phyloP scores from a whole-genome alignment of 352 stramenopile species.

The Phytophthora pini region DNA sequence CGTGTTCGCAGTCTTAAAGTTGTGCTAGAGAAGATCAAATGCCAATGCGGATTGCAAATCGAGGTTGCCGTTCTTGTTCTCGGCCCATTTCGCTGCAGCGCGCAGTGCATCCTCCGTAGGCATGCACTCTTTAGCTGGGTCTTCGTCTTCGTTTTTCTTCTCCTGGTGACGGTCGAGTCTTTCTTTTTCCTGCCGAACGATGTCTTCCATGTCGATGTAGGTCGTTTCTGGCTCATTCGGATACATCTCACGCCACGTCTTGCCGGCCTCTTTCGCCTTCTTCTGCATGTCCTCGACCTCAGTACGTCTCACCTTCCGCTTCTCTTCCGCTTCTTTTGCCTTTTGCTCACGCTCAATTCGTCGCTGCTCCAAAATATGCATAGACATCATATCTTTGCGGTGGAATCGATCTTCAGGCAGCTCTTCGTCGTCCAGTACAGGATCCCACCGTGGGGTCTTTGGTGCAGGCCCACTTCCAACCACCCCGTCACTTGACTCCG shows the following conservation, averaged over 20 bases:
- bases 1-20: constrained; percentile 7
- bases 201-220: constrained; percentile 79
- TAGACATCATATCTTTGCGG: constrained; percentile 86
- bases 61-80: constrained; percentile 42
- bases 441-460: constrained; percentile 51
- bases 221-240: constrained; percentile 77
- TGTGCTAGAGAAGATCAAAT: constrained; percentile 66
- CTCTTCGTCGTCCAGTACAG: constrained; percentile 77
- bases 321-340: constrained; percentile 57
- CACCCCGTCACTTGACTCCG: constrained; percentile 2
- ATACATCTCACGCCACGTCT: constrained; percentile 85
- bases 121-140: constrained; percentile 28
- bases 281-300: constrained; percentile 65
- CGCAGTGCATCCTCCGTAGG: constrained; percentile 52
- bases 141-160: constrained; percentile 25
- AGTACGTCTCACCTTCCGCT: constrained; percentile 47
- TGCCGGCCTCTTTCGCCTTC: constrained; percentile 58
- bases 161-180: constrained; percentile 39
- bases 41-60: constrained; percentile 65
- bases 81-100: constrained; percentile 57
- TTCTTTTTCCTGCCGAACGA: constrained; percentile 58
- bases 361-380: constrained; percentile 85
- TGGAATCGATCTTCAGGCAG: constrained; percentile 84
- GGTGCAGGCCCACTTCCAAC: background rate
- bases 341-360: constrained; percentile 68